These are phyloP conservation scores for Fragilaria crotonensis DNA, from an alignment of 108 stramenopile species.

Conservation along the genomic window DNA sequence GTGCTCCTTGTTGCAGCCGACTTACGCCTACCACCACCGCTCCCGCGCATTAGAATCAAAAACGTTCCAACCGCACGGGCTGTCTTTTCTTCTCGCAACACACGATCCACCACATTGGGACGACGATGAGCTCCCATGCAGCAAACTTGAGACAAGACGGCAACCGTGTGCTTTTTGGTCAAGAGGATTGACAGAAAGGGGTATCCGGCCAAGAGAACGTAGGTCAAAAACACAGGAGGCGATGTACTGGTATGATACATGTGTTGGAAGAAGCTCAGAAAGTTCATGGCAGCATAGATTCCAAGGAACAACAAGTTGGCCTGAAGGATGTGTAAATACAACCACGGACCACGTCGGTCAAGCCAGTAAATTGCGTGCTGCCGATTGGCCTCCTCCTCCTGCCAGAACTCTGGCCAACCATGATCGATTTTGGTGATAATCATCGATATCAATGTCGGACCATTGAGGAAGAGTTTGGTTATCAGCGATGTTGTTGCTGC, in stretches of 20 bases:
- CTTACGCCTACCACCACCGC: neutral
- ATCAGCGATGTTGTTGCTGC: neutral
- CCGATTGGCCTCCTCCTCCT: constrained; percentile 11
- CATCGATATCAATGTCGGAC: constrained; percentile 19
- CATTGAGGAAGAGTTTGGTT: constrained; percentile 12
- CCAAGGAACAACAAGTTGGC: constrained; percentile 19
- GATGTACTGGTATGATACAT: neutral
- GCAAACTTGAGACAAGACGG: constrained; percentile 15
- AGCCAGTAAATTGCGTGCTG: constrained; percentile 27
- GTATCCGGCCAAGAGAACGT: constrained; percentile 4
- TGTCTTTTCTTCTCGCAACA: constrained; percentile 39
- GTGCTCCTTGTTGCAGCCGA: neutral
- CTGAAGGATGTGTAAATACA: constrained; percentile 21
- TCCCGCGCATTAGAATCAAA: constrained; percentile 22
- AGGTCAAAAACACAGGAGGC: neutral
- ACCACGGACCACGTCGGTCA: constrained; percentile 20
- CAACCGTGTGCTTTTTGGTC: constrained; percentile 13
- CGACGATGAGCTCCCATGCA: constrained; percentile 19
- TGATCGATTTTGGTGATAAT: constrained; percentile 6
- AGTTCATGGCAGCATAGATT: constrained; percentile 15
- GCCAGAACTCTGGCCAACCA: constrained; percentile 7
- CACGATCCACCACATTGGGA: constrained; percentile 24
- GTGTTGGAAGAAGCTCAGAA: constrained; percentile 12
- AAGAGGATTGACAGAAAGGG: constrained; percentile 15
- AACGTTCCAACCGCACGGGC: constrained; percentile 30